These are phyloP conservation scores for Apiospora rasikravindrae DNA, from an alignment of 2,329 filamentous ascomycete genomes.

Conservation along the genomic window DNA sequence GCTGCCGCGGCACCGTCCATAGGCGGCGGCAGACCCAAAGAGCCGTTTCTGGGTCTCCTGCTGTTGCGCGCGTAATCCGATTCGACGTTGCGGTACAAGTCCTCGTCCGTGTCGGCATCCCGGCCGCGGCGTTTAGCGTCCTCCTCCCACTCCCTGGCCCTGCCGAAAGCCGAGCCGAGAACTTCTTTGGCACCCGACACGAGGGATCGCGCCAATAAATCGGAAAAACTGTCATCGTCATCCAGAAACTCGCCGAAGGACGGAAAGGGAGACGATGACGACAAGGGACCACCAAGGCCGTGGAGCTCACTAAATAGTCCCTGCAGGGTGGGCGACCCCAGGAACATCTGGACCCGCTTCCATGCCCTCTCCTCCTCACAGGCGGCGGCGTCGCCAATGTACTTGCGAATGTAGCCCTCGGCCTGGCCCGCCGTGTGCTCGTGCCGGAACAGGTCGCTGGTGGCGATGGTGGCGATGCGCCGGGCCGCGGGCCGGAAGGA, in stretches of 20 bases:
- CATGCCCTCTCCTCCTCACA: constrained; percentile 13
- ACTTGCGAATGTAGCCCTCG: background rate
- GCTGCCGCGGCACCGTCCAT: background rate
- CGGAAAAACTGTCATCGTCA: too few relatives aligned
- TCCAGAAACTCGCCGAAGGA: background rate
- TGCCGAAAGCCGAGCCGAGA: too few relatives aligned
- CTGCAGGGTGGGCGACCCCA: background rate
- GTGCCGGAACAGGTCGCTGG: background rate
- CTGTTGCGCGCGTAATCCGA: constrained; percentile 23
- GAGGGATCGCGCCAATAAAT: background rate
- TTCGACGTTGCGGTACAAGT: constrained; percentile 25
- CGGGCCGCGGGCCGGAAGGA: background rate
- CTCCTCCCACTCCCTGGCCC: too few relatives aligned
- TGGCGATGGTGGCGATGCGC: constrained; percentile 10
- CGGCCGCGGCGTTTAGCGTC: background rate
- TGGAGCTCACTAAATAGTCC: too few relatives aligned
- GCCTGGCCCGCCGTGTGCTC: background rate
- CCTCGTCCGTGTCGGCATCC: constrained; percentile 22
- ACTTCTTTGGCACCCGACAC: background rate
- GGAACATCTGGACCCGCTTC: background rate
- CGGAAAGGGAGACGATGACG: too few relatives aligned
- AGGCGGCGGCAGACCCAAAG: background rate
- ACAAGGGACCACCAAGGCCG: background rate
- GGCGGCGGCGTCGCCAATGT: constrained; percentile 18
- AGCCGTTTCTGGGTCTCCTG: background rate